Evolutionary conservation across 176 grass and related monocot species (phyloP), one percentile per base, ranked within the genome.

Genomic region (Luzula sylvatica): DNA sequence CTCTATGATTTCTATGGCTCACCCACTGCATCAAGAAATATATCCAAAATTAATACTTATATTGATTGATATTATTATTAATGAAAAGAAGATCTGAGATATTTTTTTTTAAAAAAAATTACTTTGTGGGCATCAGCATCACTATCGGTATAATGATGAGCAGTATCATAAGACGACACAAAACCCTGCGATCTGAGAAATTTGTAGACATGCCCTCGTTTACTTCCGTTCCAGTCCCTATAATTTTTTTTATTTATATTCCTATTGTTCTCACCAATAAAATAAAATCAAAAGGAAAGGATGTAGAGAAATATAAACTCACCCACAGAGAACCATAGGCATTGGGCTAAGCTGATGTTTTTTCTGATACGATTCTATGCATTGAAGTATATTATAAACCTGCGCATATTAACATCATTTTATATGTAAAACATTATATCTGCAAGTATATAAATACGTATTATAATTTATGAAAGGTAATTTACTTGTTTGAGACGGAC

Each of bases 171-270:
- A 38, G 87, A 94, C 41, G 87, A 94, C 21, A 83, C 75, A 70
- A 87, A 94, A 5, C 82, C 82, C 61, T 94, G 87, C 17, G 82
- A 87, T 38, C 87, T 74, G 59, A 94, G 82, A 52, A 94, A 83
- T 74, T 94, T 87, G 78, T 94, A 94, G 61, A 94, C 87, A 67
- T 94, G 82, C 6, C 87, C 87, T 32, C 75, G 73, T 76, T 94
- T 94, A 69, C 87, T 94, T 63, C 87, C 87, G 23, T 94, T 94
- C 87, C 87, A 94, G 45, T 94, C 87, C 25, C 87, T 94, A 65
- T 27, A 52, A 56, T 49, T 68, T 55, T 75, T 52, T 16, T 46
- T 41, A 74, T 38, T 49, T 43, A 65, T 49, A 15, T 62, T 17
- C 4, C 16, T 40, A 29, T 47, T 15, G 46, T 53, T 56, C 14